Conservation (phyloP, 2,329 filamentous ascomycete species). For the Aureobasidium sp. region DNA sequence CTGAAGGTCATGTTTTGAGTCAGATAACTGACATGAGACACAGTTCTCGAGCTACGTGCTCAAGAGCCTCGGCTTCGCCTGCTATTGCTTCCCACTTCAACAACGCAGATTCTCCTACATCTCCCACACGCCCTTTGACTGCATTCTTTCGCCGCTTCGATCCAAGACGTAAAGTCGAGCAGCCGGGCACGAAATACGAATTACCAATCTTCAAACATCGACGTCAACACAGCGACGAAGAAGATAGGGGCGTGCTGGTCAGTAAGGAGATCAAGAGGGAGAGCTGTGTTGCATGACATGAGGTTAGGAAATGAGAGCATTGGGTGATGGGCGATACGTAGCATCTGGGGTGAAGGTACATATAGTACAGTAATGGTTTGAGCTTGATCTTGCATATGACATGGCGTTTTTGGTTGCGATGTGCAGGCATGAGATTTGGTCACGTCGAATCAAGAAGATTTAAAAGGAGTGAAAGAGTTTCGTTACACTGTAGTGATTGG, state of each 20-base stretch:
- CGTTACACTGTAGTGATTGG: no score
- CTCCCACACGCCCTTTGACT: background rate
- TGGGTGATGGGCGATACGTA: background rate
- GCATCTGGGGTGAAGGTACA: background rate
- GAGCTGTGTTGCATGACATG: background rate
- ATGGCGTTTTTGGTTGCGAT: background rate
- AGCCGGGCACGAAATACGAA: background rate
- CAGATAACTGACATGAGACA: background rate
- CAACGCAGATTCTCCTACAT: background rate
- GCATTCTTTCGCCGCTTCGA: constrained; percentile 11
- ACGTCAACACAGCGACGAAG: background rate
- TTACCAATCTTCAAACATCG: background rate
- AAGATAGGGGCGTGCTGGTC: background rate
- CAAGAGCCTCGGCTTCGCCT: background rate
- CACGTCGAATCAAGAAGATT: no score
- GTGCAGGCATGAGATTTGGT: no score
- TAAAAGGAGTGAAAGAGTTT: no score
- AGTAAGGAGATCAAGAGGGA: constrained; percentile 14
- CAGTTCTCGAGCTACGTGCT: constrained; percentile 4
- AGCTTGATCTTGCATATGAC: background rate
- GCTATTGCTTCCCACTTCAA: background rate
- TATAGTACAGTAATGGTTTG: background rate
- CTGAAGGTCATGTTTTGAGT: no score
- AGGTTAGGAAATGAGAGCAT: background rate
- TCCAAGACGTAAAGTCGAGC: background rate